Evolutionary conservation across 140 eudicot species (phyloP), one percentile per base, ranked within the genome.

Genomic region (Cichorium intybus): DNA sequence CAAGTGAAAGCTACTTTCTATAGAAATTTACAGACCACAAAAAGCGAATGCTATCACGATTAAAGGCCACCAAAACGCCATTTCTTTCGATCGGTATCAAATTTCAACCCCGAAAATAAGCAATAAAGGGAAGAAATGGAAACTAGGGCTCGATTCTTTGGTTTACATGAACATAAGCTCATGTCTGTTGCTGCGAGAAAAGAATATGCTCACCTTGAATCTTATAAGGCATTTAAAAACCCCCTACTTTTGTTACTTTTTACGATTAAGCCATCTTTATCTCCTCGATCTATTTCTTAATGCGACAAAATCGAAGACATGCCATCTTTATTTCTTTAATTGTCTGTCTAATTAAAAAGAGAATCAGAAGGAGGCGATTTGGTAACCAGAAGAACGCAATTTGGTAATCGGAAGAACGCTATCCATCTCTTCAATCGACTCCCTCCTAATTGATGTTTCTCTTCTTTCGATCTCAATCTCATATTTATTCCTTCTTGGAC

Each of bases 21-120:
- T 5, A 92, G 75, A 58, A 92, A 78, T 56, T 73, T 88, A 69
- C 98, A 92, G 79, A 92, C 64, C 27, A 81, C 93, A 48, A 71
- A n/a, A 81, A 20, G 98, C 98, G 34, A 92, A 58, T 6, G 92
- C 98, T n/a, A 85, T 46, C 34, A 92, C 98, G 33, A 85, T 59
- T 74, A 88, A 58, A 39, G 92, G 60, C 98, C 96, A 92, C 96
- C 89, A 77, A 26, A 92, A 85, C 78, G 87, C 92, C 98, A 92
- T 92, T 69, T 56, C 6, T 48, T 47, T 27, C 28, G 21, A 49
- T 48, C 35, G 62, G 48, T 66, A 17, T 2, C 3, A 20, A 23
- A 34, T 21, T 53, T 49, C 7, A 9, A 26, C 11, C 5, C 2
- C n/a, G 12, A 33, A 31, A 14, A 14, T 6, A 14, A 55, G 28